Base-by-base conservation (phyloP, 169 alveolate species). In the Eimeria tenella region DNA sequence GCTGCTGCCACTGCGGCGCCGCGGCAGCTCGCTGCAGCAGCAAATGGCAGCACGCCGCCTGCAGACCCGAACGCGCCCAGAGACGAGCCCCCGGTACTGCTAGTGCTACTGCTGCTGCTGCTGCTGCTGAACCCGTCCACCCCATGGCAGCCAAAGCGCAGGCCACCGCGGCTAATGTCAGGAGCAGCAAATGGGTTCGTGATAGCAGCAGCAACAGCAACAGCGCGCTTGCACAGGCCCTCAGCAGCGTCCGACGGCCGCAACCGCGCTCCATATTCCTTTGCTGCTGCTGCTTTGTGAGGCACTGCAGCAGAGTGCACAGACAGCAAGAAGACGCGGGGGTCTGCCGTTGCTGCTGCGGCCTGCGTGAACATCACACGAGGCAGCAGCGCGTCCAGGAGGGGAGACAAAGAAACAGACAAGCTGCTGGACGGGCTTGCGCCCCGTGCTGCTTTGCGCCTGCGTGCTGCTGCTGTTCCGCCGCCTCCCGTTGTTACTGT, bases 281-380 rank as follows among this genome's bases (percentile, higher is more conserved):
- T 11, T 8, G 49, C 74, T 13, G 74, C 17, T 21, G 21, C 17
- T 7, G 74, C 49, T 31, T 31, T 11, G 49, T 65, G 31, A 11
- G 74, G 74, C 74, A 65, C 25, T 31, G 21, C 49, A 21, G 74
- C 21, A 11, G 74, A 65, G 42, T 65, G 55, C 49, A 75, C 70
- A 25, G 87, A 89, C 87, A 74, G 88, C 68, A 89, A 65, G 55
- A 89, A 89, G 55, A 89, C 79, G 19, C 82, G 87, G 8, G 94
- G 94, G 21, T 89, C 94, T 23, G 94, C 94, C 0, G 88, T 52
- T 31, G 93, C 93, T 4, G 93, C 93, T 23, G 65, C 55, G 15
- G 63, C 31, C 68, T 86, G 93, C 6, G 70, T 81, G 53, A 89
- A 89, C 11, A 19, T 50, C 19, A 89, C 23, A 4, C 53, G 42